phyloP scores from a whole-genome alignment of 2,329 filamentous ascomycete species.

The Sporothrix phasma region DNA sequence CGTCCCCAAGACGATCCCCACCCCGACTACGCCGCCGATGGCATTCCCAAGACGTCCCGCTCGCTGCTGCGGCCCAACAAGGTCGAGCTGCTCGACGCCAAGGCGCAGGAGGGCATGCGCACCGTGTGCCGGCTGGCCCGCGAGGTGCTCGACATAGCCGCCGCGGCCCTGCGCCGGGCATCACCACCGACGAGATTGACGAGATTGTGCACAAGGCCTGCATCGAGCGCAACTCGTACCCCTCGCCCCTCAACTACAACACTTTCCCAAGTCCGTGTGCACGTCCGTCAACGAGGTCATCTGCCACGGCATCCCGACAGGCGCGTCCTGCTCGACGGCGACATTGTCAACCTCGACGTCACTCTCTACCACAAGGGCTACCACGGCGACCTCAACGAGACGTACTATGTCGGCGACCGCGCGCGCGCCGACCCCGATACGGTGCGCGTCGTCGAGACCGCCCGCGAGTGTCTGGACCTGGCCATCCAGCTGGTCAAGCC shows the following conservation, averaged over 20 bases:
- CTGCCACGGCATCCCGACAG: slow-evolving; percentile 95
- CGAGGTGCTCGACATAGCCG: slow-evolving; percentile 89
- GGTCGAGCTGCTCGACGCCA: slow-evolving; percentile 69
- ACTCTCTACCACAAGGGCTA: slow-evolving; percentile 90
- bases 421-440: slow-evolving; percentile 74
- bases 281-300: slow-evolving; percentile 96
- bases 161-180: slow-evolving; percentile 71
- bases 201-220: slow-evolving; percentile 92
- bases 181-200: slow-evolving; percentile 93
- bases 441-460: slow-evolving; percentile 82
- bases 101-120: slow-evolving; percentile 80
- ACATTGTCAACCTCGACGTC: slow-evolving; percentile 95
- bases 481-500: slow-evolving; percentile 89
- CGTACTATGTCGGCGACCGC: slow-evolving; percentile 91
- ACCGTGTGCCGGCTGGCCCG: slow-evolving; percentile 79
- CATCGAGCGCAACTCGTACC: slow-evolving; percentile 84
- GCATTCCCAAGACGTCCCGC: slow-evolving; percentile 55
- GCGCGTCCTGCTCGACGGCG: slow-evolving; percentile 75
- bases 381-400: slow-evolving; percentile 96
- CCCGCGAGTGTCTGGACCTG: slow-evolving; percentile 81
- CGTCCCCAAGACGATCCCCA: slow-evolving; percentile 70
- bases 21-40: slow-evolving; percentile 82
- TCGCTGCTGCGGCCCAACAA: slow-evolving; percentile 63
- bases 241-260: slow-evolving; percentile 90
- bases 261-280: slow-evolving; percentile 97